Percentiles rank a stretch among this genome's conserved stretches.
phyloP scores from a whole-genome alignment of 2,329 filamentous ascomycete genomes.

The Pestalotiopsis sp. region DNA sequence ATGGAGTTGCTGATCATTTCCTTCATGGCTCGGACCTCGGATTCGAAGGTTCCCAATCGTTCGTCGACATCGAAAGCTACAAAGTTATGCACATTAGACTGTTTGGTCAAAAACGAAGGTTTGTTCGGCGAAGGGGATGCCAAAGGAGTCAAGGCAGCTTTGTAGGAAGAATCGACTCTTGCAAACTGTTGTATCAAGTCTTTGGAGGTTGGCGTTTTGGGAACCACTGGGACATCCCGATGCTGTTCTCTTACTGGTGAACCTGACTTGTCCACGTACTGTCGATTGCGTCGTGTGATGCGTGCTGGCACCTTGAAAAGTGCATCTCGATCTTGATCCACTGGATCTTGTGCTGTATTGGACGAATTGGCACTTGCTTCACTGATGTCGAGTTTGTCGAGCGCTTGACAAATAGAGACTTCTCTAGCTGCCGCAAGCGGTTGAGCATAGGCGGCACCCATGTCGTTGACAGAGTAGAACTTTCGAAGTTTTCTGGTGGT shows the following conservation, averaged over 20 bases:
- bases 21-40: conserved; percentile 71
- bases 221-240: conserved; percentile 27
- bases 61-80: conserved; percentile 80
- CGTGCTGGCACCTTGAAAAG: conserved; percentile 25
- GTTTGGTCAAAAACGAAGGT: conserved; percentile 64
- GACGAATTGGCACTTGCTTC: conserved; percentile 25
- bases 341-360: conserved; percentile 45
- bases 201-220: conserved; percentile 34
- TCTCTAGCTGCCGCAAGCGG: conserved; percentile 36
- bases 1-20: conserved; percentile 72
- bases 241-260: conserved; percentile 3
- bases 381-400: conserved; percentile 42
- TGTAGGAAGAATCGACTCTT: conserved; percentile 29
- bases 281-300: conserved; percentile 28
- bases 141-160: conserved; percentile 33
- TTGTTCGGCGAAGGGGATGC: conserved; percentile 48
- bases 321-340: conserved; percentile 38
- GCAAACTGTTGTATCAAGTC: conserved; percentile 33
- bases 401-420: conserved; percentile 43
- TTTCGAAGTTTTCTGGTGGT: conserved; percentile 26
- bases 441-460: conserved; percentile 16
- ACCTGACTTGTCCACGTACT: background rate
- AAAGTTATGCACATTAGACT: conserved; percentile 69
- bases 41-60: conserved; percentile 76
- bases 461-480: conserved; percentile 26